These are phyloP conservation scores for Neotropicomus parvogracilis DNA, from an alignment of 1,284 basidiomycete genomes.

Conservation along the genomic window DNA sequence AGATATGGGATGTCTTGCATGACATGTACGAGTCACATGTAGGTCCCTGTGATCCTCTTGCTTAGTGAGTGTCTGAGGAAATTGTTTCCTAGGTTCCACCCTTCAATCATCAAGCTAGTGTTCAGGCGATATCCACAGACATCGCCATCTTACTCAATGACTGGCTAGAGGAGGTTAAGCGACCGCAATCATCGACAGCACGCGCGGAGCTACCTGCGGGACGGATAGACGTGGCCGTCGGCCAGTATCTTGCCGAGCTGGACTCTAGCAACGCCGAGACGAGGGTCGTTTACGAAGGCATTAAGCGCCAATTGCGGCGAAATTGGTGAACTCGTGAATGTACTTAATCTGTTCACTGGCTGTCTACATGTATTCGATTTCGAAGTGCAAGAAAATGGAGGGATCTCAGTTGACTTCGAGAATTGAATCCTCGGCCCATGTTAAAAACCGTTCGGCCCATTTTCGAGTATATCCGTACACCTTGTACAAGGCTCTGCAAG, in stretches of 20 bases:
- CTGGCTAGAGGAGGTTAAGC: constrained; percentile 71
- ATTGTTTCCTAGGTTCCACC: constrained; percentile 61
- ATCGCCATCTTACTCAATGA: constrained; percentile 71
- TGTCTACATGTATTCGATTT: constrained; percentile 22
- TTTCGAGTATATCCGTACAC: constrained; percentile 64
- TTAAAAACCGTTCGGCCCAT: constrained; percentile 55
- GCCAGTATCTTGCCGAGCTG: constrained; percentile 68
- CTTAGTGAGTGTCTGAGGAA: constrained; percentile 3
- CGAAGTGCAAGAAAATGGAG: constrained; percentile 2
- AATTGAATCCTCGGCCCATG: constrained; percentile 73
- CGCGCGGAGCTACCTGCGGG: constrained; percentile 70
- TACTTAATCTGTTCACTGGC: constrained; percentile 4
- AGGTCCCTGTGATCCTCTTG: constrained; percentile 22
- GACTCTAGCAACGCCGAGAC: constrained; percentile 57
- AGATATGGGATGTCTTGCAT: constrained; percentile 82
- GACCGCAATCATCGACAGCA: constrained; percentile 56
- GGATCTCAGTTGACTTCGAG: constrained; percentile 60
- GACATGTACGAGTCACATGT: constrained; percentile 88
- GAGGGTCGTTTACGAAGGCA: constrained; percentile 57
- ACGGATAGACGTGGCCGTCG: constrained; percentile 64
- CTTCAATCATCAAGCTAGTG: constrained; percentile 74
- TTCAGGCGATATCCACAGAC: constrained; percentile 74
- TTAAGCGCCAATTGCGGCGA: constrained; percentile 63
- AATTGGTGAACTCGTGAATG: constrained; percentile 48
- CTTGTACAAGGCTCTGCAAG: constrained; percentile 58